Base-by-base conservation (phyloP, 169 alveolate species). In the Eimeria praecox region DNA sequence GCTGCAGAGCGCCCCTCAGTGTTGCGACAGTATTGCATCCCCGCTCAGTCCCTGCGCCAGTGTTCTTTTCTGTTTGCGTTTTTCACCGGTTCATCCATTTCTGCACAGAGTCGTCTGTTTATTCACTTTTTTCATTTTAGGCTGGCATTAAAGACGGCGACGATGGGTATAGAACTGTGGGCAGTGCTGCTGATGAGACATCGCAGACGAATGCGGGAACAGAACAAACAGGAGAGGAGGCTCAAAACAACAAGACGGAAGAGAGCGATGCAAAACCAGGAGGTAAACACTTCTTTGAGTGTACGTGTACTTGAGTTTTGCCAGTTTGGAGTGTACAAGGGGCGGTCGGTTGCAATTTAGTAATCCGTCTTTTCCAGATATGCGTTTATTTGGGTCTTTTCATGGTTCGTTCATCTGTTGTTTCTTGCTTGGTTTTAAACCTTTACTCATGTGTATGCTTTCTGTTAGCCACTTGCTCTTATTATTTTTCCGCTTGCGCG, bases 201-300 rank as follows among this genome's bases (percentile, higher is more conserved):
- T 85, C 92, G 77, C 92, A 85, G 35, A 52, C 92, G 42, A 78
- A 78, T 78, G 66, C 88, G 4, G 88, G 88, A n/a, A 78, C 88
- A 24, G 88, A 78, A 30, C 88, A 24, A 5, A 78, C 88, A 24
- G 88, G 66, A 14, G 91, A 83, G 56, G 91, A 56, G 59, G 75
- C 91, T 49, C 91, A 52, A 16, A 35, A 83, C 5, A 33, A 54
- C 35, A 59, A 86, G 46, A 71, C 59, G 20, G 78, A 86, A 24
- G 80, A 5, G 62, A 30, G 8, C 12, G 78, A 62, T 64, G 83
- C 78, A 87, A 52, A 86, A 30, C 49, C 64, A 40, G 93, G 42
- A 62, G 91, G 66, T 44, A 49, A 24, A 27, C 38, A 3, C 44
- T 6, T 27, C 5, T 80, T 73, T 22, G 4, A 3, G 52, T 20